These are phyloP conservation scores for Akebia trifoliata DNA, from an alignment of 164 flowering plant genomes.

Conservation along the genomic window DNA sequence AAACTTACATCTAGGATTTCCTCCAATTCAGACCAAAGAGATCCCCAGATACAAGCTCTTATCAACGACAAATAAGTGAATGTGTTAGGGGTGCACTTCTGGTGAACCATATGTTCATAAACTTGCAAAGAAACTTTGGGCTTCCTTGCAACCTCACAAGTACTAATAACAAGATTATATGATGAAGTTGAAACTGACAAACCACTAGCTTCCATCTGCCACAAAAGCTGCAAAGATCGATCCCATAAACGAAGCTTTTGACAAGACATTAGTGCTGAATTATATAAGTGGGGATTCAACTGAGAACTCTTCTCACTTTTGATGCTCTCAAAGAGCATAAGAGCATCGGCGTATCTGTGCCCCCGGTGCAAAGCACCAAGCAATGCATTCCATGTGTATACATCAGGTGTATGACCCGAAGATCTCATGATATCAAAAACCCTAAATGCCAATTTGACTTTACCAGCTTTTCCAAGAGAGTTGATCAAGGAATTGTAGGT, in stretches of 20 bases:
- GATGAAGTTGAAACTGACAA: slow-evolving; percentile 47
- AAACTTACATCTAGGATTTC: slow-evolving; percentile 64
- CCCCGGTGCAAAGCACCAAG: slow-evolving; percentile 60
- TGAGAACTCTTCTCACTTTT: slow-evolving; percentile 29
- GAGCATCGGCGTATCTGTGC: slow-evolving; percentile 50
- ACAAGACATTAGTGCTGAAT: slow-evolving; percentile 68
- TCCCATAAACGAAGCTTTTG: slow-evolving; percentile 74
- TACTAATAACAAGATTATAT: slow-evolving; percentile 67
- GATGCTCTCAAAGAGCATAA: slow-evolving; percentile 58
- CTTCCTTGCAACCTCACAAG: slow-evolving; percentile 79
- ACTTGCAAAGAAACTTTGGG: slow-evolving; percentile 78
- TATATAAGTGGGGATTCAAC: slow-evolving; percentile 52
- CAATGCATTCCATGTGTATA: slow-evolving; percentile 80
- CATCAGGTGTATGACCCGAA: slow-evolving; percentile 56
- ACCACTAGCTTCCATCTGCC: slow-evolving; percentile 76
- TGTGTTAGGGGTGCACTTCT: slow-evolving; percentile 54
- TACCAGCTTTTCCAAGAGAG: slow-evolving; percentile 70
- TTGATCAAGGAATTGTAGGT: slow-evolving; percentile 76
- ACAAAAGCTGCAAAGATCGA: slow-evolving; percentile 68
- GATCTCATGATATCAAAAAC: slow-evolving; percentile 46
- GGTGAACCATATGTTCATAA: slow-evolving; percentile 72
- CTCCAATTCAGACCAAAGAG: slow-evolving; percentile 62
- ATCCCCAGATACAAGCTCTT: slow-evolving; percentile 83
- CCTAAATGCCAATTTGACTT: slow-evolving; percentile 51
- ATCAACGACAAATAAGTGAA: slow-evolving; percentile 67